Evolutionary conservation across 441 rosid genomes (phyloP).

Genomic region (Mallotus repandus): DNA sequence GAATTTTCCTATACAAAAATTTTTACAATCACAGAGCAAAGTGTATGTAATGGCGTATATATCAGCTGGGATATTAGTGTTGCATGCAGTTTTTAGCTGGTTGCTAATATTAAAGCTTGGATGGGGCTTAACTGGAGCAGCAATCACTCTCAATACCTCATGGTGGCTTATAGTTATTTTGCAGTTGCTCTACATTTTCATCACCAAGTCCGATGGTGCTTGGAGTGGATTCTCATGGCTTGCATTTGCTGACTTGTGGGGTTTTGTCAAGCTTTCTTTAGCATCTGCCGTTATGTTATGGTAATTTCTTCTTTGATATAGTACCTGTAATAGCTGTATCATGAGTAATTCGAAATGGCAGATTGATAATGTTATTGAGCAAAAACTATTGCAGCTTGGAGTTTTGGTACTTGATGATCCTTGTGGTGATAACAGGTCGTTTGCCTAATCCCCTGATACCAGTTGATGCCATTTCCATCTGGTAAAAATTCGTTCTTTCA

Average conservation of each 20-base stretch:
- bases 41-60: conserved; percentile 43
- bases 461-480: conserved; percentile 74
- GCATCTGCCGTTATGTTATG: conserved; percentile 93
- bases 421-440: conserved; percentile 61
- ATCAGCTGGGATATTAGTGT: conserved; percentile 35
- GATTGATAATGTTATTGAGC: background rate
- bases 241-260: conserved; percentile 69
- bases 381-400: conserved; percentile 53
- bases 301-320: background rate
- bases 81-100: conserved; percentile 49
- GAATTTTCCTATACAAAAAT: conserved; percentile 21
- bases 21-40: conserved; percentile 24
- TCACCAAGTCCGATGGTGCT: conserved; percentile 51
- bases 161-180: conserved; percentile 46
- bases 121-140: conserved; percentile 71
- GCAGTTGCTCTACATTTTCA: conserved; percentile 50
- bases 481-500: conserved; percentile 31
- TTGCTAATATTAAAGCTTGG: conserved; percentile 40
- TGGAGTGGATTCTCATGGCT: conserved; percentile 66
- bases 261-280: conserved; percentile 68
- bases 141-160: conserved; percentile 53
- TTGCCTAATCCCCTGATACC: conserved; percentile 64
- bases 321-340: background rate
- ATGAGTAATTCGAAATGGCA: no score
- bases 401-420: conserved; percentile 79